A percentile compares a stretch with the other conserved stretches of the same genome.
Conservation (phyloP, 345 rosid genomes). For the Ailanthus altissimus region DNA sequence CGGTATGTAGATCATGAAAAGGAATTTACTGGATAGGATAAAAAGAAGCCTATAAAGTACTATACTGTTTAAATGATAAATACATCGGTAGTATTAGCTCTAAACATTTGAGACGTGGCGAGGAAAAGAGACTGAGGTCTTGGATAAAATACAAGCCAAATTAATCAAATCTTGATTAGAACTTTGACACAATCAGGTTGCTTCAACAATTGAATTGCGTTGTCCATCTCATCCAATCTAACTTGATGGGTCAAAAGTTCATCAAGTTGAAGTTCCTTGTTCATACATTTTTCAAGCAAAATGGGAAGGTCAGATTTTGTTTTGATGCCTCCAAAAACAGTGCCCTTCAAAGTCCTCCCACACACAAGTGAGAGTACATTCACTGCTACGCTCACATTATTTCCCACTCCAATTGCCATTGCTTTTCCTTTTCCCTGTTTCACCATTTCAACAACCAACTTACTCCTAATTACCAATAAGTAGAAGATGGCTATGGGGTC, state of each 20-base stretch:
- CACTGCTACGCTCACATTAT: slow-evolving; percentile 18
- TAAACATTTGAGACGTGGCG: no score
- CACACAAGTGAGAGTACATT: slow-evolving; percentile 27
- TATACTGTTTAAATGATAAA: no score
- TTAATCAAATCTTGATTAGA: slow-evolving; percentile 36
- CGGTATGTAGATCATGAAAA: no score
- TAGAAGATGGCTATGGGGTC: no score
- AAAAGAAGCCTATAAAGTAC: no score
- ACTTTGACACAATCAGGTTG: slow-evolving; percentile 44
- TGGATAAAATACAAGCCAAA: no score
- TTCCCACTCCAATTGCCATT: slow-evolving; percentile 42
- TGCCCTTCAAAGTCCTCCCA: slow-evolving; percentile 56
- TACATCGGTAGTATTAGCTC: no score
- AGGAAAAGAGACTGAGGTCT: no score
- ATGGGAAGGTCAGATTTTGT: slow-evolving; percentile 49
- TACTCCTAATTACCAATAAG: no score
- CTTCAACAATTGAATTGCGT: slow-evolving; percentile 40
- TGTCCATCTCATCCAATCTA: slow-evolving; percentile 43
- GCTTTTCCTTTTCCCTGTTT: slow-evolving; percentile 52
- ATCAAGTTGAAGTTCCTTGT: slow-evolving; percentile 54
- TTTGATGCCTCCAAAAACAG: slow-evolving; percentile 67
- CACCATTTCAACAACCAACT: no score
- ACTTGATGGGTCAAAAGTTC: slow-evolving; percentile 55
- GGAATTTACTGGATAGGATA: no score
- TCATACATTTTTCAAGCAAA: slow-evolving; percentile 47